Conservation (phyloP, 495 filamentous ascomycete species). For the Echria macrotheca region DNA sequence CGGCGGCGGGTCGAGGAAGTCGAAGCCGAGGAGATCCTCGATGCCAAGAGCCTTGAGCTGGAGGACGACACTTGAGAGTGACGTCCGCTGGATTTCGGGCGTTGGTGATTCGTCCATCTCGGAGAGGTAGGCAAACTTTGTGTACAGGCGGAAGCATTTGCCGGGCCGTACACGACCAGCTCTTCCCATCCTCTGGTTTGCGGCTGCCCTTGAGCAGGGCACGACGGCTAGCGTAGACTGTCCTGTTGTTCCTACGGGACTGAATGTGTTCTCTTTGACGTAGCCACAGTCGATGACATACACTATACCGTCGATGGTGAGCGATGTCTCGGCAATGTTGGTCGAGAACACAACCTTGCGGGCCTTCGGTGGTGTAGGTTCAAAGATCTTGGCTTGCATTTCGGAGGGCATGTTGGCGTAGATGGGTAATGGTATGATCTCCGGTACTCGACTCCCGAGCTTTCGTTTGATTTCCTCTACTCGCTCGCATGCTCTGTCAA, state of each 20-base stretch:
- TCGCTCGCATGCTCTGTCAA: slow-evolving; percentile 77
- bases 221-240: slow-evolving; percentile 91
- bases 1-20: slow-evolving; percentile 93
- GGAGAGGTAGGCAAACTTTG: slow-evolving; percentile 89
- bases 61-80: slow-evolving; percentile 77
- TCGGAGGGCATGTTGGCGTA: slow-evolving; percentile 87
- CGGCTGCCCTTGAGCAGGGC: slow-evolving; percentile 88
- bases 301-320: slow-evolving; percentile 87
- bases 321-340: slow-evolving; percentile 84
- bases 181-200: slow-evolving; percentile 86
- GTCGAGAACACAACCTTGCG: slow-evolving; percentile 85
- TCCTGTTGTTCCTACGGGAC: slow-evolving; percentile 66
- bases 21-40: slow-evolving; percentile 89
- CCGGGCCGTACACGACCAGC: slow-evolving; percentile 90
- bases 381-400: slow-evolving; percentile 82
- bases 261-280: slow-evolving; percentile 94
- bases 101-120: slow-evolving; percentile 91
- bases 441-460: slow-evolving; percentile 73
- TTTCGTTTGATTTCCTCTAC: slow-evolving; percentile 75
- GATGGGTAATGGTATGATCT: slow-evolving; percentile 81
- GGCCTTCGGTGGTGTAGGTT: slow-evolving; percentile 73
- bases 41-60: slow-evolving; percentile 88
- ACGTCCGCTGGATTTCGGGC: slow-evolving; percentile 90
- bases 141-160: slow-evolving; percentile 93
- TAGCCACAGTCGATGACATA: slow-evolving; percentile 91